Conservation (phyloP, 257 asterid species). For the Mentha longifolia region DNA sequence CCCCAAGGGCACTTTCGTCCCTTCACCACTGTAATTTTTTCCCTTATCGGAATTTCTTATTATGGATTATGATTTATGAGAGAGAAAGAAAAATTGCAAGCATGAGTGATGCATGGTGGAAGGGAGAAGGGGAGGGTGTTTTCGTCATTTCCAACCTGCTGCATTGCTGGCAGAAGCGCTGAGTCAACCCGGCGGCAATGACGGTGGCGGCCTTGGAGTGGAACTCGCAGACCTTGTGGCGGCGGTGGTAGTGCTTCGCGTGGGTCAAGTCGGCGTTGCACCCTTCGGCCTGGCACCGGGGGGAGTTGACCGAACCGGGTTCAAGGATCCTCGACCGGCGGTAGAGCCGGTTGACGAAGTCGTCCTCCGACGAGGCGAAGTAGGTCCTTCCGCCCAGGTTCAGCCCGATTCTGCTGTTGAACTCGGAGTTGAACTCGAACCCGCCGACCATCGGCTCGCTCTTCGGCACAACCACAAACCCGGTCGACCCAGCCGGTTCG, state of each 20-base stretch:
- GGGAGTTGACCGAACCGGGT: conserved; percentile 70
- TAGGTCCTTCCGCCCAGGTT: conserved; percentile 91
- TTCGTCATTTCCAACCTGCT: conserved; percentile 72
- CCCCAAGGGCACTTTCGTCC: conserved; percentile 38
- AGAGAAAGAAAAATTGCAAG: background rate
- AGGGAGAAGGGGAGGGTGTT: conserved; percentile 30
- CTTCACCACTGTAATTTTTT: background rate
- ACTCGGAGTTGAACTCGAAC: conserved; percentile 45
- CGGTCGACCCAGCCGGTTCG: conserved; percentile 58
- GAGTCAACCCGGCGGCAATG: conserved; percentile 90
- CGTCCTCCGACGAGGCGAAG: conserved; percentile 89
- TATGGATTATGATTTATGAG: background rate
- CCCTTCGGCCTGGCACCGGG: conserved; percentile 92
- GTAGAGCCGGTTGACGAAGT: conserved; percentile 93
- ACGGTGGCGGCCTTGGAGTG: conserved; percentile 96
- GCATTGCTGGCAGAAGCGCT: conserved; percentile 99
- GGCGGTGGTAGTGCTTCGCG: conserved; percentile 98
- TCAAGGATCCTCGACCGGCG: conserved; percentile 84
- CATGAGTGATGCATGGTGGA: conserved; percentile 35
- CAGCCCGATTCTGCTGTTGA: conserved; percentile 66
- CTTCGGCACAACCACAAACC: conserved; percentile 74
- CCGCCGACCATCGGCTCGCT: conserved; percentile 65
- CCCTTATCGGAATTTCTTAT: background rate
- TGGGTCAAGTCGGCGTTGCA: conserved; percentile 89
- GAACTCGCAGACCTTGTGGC: conserved; percentile 98